Evolutionary conservation across 345 rosid genomes (phyloP), one percentile per base, ranked within the genome.

Genomic region (Citrus inodora): DNA sequence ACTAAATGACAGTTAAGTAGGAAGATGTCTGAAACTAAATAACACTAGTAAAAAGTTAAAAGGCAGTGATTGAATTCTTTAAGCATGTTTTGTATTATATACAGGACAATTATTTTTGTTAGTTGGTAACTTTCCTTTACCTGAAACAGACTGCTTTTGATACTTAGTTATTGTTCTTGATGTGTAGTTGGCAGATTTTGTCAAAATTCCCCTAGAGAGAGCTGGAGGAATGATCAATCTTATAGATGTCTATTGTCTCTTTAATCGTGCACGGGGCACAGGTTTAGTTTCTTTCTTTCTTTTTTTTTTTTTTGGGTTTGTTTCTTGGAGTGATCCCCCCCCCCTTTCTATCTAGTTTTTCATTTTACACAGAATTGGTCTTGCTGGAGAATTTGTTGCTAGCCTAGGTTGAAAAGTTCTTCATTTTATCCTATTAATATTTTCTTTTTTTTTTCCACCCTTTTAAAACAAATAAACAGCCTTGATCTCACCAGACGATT

Each of bases 141-240:
- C 58, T 53, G 58, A 46, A 13, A 46, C 5, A 46, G 51, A 17
- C 22, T 53, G 56, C 22, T 3, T 53, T 53, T 53, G 56, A 53
- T 53, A 53, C 22, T 53, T 53, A 19, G 2, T 53, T 78, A 25
- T 73, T 66, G 56, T 74, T 71, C 38, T 74, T 81, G 62, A 65
- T 79, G 53, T 76, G 67, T 83, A 93, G 98, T 82, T 94, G 87
- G 98, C 99, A 84, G 98, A 96, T 91, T 96, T 96, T 89, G 93
- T 92, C 62, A 92, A 88, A 87, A 79, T 86, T 79, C 99, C 98
- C 4, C 82, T 94, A 60, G 94, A 94, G 84, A 91, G 87, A 88
- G 90, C 95, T 72, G 98, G 99, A 67, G 99, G 99, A 48, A 90
- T 96, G 98, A 92, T 96, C 81, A 94, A 91, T 79, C 98, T 92